Base-by-base conservation (phyloP, 23 red algal genomes). In the Pyropia yezoensis region DNA sequence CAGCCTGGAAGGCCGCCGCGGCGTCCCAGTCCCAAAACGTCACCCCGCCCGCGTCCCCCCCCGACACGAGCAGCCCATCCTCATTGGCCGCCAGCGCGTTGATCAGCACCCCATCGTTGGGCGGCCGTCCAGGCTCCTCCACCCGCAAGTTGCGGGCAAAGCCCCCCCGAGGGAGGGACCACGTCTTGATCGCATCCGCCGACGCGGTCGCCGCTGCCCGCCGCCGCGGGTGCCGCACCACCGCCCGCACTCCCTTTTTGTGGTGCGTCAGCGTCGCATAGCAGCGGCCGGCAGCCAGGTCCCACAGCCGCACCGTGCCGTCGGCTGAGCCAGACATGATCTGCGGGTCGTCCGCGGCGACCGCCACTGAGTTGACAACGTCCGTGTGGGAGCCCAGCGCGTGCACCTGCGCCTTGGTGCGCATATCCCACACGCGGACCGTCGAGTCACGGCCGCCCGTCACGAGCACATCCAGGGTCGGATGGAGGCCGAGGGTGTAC, bases 401-500 rank as follows among this genome's bases (percentile, higher is more conserved):
- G 54, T 80, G 74, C 20, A 95, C 77, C 63, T 95, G 80, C 2
- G 69, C 60, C 26, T 76, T 61, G 47, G 89, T 86, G 18, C 89
- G 89, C 29, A 95, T 70, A 56, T 95, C 89, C 89, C 89, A 95
- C 49, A 95, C 89, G 39, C 89, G 74, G 9, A 85, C 77, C 45
- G 80, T 80, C 25, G 89, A 66, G 57, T 95, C 89, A 33, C 89
- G 15, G 27, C 89, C 89, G 19, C 71, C 89, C 26, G 89, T 95
- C 50, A 86, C 67, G 22, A 95, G 45, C n/a, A 95, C 66, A 49
- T 95, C 89, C 0, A 95, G 67, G 18, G 60, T 85, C 30, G 89
- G 89, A 57, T 95, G 89, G 18, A 95, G 65, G 18, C 70, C 79
- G 18, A 76, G 62, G 17, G 71, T 71, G 59, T 95, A 95, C 18